A percentile compares a stretch with the other conserved stretches of the same genome.
These are phyloP conservation scores for Fusarium sublunatum DNA, from an alignment of 2,329 filamentous ascomycete species.

Conservation along the genomic window DNA sequence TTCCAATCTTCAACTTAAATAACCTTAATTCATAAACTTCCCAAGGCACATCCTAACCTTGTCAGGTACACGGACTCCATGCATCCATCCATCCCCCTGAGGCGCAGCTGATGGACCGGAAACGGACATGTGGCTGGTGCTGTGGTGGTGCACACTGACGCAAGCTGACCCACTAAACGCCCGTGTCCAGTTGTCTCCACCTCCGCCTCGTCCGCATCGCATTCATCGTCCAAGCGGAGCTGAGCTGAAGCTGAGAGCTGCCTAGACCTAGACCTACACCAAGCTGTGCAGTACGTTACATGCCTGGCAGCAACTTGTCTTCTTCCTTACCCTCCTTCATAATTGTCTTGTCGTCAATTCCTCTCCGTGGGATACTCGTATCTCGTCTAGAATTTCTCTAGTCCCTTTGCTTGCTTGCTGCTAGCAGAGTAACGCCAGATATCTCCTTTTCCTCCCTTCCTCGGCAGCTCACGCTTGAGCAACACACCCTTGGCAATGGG, in stretches of 20 bases:
- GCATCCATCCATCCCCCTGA: background rate
- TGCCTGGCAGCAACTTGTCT: constrained; percentile 27
- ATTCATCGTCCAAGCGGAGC: constrained; percentile 28
- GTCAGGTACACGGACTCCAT: background rate
- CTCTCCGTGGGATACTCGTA: background rate
- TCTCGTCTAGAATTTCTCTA: background rate
- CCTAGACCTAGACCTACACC: background rate
- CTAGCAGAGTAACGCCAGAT: constrained; percentile 30
- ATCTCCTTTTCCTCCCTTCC: constrained; percentile 12
- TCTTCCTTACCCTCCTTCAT: constrained; percentile 15
- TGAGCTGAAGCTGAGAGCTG: constrained; percentile 30
- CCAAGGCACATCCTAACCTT: background rate
- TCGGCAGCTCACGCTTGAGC: constrained; percentile 30
- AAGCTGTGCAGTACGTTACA: no score
- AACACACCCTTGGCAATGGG: constrained; percentile 50
- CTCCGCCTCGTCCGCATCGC: constrained; percentile 38
- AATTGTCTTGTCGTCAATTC: constrained; percentile 6
- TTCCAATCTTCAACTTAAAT: background rate
- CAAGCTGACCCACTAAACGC: constrained; percentile 34
- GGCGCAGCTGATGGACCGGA: background rate
- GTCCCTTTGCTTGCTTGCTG: background rate
- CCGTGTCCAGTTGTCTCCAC: constrained; percentile 13
- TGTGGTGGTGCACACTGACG: constrained; percentile 38
- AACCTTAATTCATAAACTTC: background rate
- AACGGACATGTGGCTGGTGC: background rate